Evolutionary conservation across 1,284 basidiomycete genomes (phyloP).

Genomic region (Earliella scabrosa): DNA sequence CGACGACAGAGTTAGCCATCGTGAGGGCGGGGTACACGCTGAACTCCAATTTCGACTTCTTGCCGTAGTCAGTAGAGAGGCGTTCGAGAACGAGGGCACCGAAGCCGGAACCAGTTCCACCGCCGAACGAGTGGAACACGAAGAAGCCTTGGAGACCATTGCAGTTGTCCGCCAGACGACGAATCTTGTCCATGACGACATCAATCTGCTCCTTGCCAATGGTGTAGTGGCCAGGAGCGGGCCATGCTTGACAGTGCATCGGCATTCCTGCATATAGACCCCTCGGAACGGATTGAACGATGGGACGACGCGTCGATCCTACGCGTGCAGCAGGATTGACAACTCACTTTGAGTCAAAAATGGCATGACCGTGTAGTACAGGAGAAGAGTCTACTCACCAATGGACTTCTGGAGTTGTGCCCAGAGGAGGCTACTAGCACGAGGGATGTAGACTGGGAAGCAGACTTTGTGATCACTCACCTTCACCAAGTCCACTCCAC

Average conservation of each 20-base stretch:
- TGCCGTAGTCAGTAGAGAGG: conserved; percentile 97
- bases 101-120: conserved; percentile 99
- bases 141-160: too few species aligned
- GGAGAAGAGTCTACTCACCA: too few species aligned
- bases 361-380: too few species aligned
- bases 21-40: conserved; percentile 96
- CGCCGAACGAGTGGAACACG: too few species aligned
- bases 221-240: conserved; percentile 97
- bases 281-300: not conserved
- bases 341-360: too few species aligned
- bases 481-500: too few species aligned
- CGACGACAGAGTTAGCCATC: conserved; percentile 96
- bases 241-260: conserved; percentile 91
- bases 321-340: conserved; percentile 17
- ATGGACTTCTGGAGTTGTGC: too few species aligned
- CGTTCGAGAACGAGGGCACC: conserved; percentile 97
- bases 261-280: conserved; percentile 4
- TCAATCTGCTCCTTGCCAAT: conserved; percentile 97
- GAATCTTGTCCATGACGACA: conserved; percentile 93
- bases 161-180: too few species aligned
- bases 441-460: too few species aligned
- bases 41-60: too few species aligned
- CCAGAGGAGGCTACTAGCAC: too few species aligned
- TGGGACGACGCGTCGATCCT: conserved; percentile 36
- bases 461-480: too few species aligned